Conservation (phyloP, 140 eudicot genomes). For the Stevia rebaudiana region DNA sequence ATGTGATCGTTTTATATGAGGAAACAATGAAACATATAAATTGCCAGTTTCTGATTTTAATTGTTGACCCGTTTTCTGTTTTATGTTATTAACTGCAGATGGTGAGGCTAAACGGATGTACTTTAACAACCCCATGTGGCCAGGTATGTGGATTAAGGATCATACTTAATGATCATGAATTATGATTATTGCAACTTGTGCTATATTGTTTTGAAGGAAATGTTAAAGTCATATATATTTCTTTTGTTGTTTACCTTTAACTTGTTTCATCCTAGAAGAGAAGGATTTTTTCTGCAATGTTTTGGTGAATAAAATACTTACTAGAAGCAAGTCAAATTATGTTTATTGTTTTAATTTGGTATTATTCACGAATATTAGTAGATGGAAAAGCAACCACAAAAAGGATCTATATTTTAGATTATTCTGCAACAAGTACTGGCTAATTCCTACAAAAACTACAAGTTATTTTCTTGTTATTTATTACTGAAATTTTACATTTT, state of each 20-base stretch:
- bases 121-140: conserved; percentile 96
- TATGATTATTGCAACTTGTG: neutral
- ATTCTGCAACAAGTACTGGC: neutral
- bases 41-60: neutral
- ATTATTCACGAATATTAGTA: neutral
- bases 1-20: neutral
- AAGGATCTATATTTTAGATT: neutral
- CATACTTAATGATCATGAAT: neutral
- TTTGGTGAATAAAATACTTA: neutral
- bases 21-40: neutral
- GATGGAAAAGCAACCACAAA: neutral
- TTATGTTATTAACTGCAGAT: conserved; percentile 35
- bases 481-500: neutral
- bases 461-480: neutral
- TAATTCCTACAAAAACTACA: neutral
- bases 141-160: conserved; percentile 46
- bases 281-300: neutral
- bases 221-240: neutral
- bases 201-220: neutral
- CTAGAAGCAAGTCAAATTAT: neutral
- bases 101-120: conserved; percentile 36
- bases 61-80: neutral
- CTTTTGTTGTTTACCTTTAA: neutral
- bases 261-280: conserved; percentile 1
- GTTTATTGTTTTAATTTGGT: neutral